A percentile compares a stretch with the other conserved stretches of the same genome.
These are phyloP conservation scores for Aspergillus neoniger DNA, from an alignment of 2,329 filamentous ascomycete genomes.

Conservation along the genomic window DNA sequence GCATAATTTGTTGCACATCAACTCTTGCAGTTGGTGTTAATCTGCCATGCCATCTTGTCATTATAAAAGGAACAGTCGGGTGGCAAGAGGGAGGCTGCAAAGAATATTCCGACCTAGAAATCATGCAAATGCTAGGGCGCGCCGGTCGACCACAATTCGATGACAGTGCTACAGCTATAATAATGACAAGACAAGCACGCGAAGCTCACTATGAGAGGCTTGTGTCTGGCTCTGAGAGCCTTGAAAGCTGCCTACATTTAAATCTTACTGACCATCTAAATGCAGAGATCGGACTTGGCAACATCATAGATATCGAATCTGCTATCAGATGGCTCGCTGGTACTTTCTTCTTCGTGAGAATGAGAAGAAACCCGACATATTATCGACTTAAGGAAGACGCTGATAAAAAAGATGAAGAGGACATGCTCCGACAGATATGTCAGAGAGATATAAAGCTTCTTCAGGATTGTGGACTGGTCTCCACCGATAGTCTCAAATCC, in stretches of 20 bases:
- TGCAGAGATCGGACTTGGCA: conserved; percentile 76
- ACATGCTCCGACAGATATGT: conserved; percentile 70
- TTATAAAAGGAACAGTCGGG: conserved; percentile 75
- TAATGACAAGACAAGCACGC: conserved; percentile 71
- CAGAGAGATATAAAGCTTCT: conserved; percentile 68
- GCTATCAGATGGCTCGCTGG: conserved; percentile 74
- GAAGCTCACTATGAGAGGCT: conserved; percentile 69
- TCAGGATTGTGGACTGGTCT: conserved; percentile 61
- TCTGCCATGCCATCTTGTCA: conserved; percentile 77
- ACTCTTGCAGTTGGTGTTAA: conserved; percentile 84
- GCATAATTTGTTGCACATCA: conserved; percentile 82
- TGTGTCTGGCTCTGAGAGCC: conserved; percentile 68
- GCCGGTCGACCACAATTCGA: conserved; percentile 85
- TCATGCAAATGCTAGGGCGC: conserved; percentile 89
- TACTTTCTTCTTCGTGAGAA: conserved; percentile 75
- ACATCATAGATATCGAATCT: conserved; percentile 63
- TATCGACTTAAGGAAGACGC: conserved; percentile 65
- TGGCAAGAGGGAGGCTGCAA: conserved; percentile 63
- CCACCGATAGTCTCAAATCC: conserved; percentile 54
- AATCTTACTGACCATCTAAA: conserved; percentile 84
- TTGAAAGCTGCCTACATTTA: conserved; percentile 77
- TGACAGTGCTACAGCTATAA: conserved; percentile 71
- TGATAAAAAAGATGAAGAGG: conserved; percentile 57
- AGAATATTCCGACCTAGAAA: conserved; percentile 78
- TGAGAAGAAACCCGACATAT: conserved; percentile 68